These are phyloP conservation scores for Platanthera guangdongensis DNA, from an alignment of 106 monocot species.

Conservation along the genomic window DNA sequence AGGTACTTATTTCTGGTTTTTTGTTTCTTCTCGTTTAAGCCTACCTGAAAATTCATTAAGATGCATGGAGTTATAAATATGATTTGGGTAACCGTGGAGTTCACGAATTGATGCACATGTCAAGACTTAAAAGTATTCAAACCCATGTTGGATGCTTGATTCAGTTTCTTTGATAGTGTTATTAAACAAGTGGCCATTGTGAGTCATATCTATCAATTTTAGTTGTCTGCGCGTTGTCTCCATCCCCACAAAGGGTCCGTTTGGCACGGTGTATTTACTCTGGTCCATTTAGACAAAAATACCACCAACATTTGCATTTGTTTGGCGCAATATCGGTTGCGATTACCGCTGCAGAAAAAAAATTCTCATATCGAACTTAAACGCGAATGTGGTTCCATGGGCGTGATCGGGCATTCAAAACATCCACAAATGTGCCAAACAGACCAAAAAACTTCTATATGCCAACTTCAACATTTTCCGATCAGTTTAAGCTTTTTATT, in stretches of 20 bases:
- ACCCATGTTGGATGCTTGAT: neutral
- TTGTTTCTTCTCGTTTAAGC: neutral
- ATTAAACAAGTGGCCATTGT: neutral
- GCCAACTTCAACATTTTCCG: neutral
- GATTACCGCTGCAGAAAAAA: no score
- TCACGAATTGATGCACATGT: neutral
- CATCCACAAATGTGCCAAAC: no score
- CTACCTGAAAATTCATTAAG: neutral
- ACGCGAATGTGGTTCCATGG: no score
- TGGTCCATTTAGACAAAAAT: no score
- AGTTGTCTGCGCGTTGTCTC: neutral
- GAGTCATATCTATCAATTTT: neutral
- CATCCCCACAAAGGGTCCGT: no score
- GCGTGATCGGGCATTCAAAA: no score
- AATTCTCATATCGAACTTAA: no score
- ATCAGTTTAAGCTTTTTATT: neutral
- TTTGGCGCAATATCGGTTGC: no score
- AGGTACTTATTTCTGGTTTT: slow-evolving; percentile 33
- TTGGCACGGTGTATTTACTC: no score
- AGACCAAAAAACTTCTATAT: neutral
- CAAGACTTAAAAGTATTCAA: neutral
- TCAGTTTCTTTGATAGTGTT: neutral
- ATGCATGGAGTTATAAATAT: neutral
- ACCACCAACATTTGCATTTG: no score
- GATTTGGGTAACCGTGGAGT: neutral